phyloP scores from a whole-genome alignment of 345 rosid species.

The Turnera subulata region DNA sequence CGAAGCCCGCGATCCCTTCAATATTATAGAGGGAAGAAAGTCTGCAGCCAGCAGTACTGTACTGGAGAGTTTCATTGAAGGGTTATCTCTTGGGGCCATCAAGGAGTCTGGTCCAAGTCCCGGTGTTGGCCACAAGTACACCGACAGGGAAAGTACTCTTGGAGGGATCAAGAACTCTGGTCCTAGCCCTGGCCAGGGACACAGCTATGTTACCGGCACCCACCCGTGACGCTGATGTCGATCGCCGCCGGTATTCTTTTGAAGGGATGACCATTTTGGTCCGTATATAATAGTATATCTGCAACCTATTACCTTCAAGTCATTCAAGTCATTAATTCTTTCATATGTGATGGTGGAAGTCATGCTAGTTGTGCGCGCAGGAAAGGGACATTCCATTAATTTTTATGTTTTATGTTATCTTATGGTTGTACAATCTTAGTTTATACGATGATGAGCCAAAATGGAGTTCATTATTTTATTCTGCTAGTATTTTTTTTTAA shows the following conservation, averaged over 20 bases:
- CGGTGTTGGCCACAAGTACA: constrained; percentile 8
- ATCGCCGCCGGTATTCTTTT: not conserved
- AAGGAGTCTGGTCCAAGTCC: constrained; percentile 37
- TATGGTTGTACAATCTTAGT: too few relatives aligned
- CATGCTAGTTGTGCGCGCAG: too few relatives aligned
- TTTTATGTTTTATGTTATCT: too few relatives aligned
- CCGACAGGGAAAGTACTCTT: not conserved
- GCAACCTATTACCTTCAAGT: not conserved
- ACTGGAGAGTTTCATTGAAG: constrained; percentile 32
- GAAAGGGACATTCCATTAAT: too few relatives aligned
- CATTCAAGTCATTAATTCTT: not conserved
- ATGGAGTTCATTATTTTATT: too few relatives aligned
- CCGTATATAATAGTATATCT: too few relatives aligned
- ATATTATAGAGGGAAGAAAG: constrained; percentile 14
- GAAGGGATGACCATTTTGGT: too few relatives aligned
- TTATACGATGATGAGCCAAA: too few relatives aligned
- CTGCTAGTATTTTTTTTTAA: too few relatives aligned
- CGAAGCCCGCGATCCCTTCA: constrained; percentile 38
- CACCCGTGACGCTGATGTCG: not conserved
- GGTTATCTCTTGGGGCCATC: constrained; percentile 40
- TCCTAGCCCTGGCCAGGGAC: constrained; percentile 50
- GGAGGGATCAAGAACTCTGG: constrained; percentile 29
- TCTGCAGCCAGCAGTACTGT: constrained; percentile 7
- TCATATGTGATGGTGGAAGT: too few relatives aligned
- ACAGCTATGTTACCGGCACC: constrained; percentile 9